phyloP scores from a whole-genome alignment of 345 rosid species.

The Rhodomyrtus tomentosa region DNA sequence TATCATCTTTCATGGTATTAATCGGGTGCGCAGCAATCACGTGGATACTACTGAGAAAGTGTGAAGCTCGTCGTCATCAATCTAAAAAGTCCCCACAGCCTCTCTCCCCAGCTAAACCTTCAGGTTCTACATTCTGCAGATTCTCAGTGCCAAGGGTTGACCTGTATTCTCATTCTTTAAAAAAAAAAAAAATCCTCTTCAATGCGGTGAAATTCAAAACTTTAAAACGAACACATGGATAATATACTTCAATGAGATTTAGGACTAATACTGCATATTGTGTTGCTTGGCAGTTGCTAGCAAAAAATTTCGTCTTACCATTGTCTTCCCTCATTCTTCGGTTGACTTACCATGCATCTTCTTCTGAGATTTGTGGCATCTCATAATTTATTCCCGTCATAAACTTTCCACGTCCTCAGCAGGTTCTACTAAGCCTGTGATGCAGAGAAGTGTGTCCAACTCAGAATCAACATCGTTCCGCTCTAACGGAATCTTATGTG shows the following conservation, averaged over 20 bases:
- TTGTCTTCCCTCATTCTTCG: not conserved
- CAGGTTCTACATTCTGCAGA: constrained; percentile 20
- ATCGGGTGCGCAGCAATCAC: constrained; percentile 21
- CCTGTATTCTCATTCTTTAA: not conserved
- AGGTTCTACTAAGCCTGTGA: constrained; percentile 15
- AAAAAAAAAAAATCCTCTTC: not conserved
- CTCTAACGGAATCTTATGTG: constrained; percentile 28
- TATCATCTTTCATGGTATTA: constrained; percentile 37
- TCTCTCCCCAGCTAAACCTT: constrained; percentile 16
- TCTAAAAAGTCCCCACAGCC: constrained; percentile 6
- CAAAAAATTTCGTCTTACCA: not conserved
- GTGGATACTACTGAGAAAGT: constrained; percentile 24
- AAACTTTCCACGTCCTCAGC: not conserved
- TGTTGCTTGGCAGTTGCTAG: not conserved
- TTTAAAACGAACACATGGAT: not conserved
- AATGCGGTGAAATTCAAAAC: not conserved
- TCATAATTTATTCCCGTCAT: not conserved
- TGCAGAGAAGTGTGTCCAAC: constrained; percentile 13
- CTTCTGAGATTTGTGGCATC: not conserved
- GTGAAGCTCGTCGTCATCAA: constrained; percentile 8
- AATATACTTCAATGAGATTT: not conserved
- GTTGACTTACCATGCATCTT: not conserved
- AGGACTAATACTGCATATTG: not conserved
- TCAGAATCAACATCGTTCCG: constrained; percentile 22
- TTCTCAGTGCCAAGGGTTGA: not conserved